phyloP scores from a whole-genome alignment of 257 asterid genomes.

The Solanum appendiculatum region DNA sequence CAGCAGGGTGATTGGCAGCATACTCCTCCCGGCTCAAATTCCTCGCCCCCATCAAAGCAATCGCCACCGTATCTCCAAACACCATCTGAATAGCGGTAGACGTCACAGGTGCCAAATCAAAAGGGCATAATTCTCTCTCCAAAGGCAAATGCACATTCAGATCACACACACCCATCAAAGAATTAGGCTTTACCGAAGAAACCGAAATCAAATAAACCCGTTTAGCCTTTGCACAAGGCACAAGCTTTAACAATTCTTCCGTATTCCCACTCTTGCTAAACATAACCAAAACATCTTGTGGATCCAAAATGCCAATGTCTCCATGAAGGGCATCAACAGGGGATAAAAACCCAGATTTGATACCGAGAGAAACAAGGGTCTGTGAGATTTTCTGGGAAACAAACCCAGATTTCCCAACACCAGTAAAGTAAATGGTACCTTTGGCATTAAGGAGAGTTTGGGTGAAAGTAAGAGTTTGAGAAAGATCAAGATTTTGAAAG shows the following conservation, averaged over 20 bases:
- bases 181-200: constrained; percentile 74
- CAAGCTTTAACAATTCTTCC: constrained; percentile 66
- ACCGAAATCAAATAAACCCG: constrained; percentile 72
- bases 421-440: constrained; percentile 81
- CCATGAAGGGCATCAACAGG: constrained; percentile 96
- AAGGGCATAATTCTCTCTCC: constrained; percentile 83
- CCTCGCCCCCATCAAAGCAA: constrained; percentile 82
- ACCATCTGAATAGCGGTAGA: constrained; percentile 47
- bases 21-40: constrained; percentile 72
- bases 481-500: constrained; percentile 77
- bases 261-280: constrained; percentile 94
- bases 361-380: constrained; percentile 74
- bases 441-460: constrained; percentile 55
- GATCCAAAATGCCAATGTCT: constrained; percentile 77
- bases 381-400: constrained; percentile 89
- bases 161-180: constrained; percentile 52
- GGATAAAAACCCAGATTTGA: constrained; percentile 65
- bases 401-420: constrained; percentile 96
- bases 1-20: constrained; percentile 63
- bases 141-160: constrained; percentile 89
- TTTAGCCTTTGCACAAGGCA: constrained; percentile 87
- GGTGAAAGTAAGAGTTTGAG: constrained; percentile 74
- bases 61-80: constrained; percentile 84
- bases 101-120: constrained; percentile 75
- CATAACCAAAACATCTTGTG: constrained; percentile 58